Evolutionary conservation across 2,329 filamentous ascomycete genomes (phyloP).

Genomic region (Fusarium citri): DNA sequence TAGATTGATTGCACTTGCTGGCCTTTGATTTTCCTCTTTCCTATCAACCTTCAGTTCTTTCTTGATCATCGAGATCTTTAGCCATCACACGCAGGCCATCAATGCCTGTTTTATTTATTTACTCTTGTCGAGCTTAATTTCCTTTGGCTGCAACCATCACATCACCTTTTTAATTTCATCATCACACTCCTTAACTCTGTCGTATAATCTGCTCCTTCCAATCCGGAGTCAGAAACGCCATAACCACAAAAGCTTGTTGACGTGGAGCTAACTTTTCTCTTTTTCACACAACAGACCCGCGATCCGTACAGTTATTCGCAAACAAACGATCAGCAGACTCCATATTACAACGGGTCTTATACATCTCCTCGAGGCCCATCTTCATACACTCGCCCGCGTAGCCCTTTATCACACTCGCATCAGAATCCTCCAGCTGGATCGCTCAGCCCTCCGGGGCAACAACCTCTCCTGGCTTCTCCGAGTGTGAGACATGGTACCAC

Average conservation of each 20-base stretch:
- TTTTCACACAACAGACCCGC: constrained; percentile 55
- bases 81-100: constrained; percentile 34
- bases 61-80: constrained; percentile 19
- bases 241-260: constrained; percentile 42
- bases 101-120: constrained; percentile 40
- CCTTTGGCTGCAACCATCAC: constrained; percentile 21
- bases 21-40: constrained; percentile 36
- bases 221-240: constrained; percentile 24
- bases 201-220: constrained; percentile 26
- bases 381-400: constrained; percentile 58
- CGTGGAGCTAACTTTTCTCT: constrained; percentile 45
- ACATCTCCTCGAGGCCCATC: constrained; percentile 60
- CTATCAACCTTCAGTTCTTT: constrained; percentile 33
- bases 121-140: constrained; percentile 22
- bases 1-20: constrained; percentile 35
- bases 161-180: constrained; percentile 40
- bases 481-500: constrained; percentile 58
- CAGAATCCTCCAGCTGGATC: constrained; percentile 57
- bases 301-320: constrained; percentile 63
- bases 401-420: constrained; percentile 64
- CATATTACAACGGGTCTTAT: constrained; percentile 63
- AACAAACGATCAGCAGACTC: constrained; percentile 55
- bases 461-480: constrained; percentile 61
- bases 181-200: constrained; percentile 35
- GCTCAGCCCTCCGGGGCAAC: constrained; percentile 57